phyloP scores from a whole-genome alignment of 345 rosid genomes.

The Eucalyptus polyanthemos region DNA sequence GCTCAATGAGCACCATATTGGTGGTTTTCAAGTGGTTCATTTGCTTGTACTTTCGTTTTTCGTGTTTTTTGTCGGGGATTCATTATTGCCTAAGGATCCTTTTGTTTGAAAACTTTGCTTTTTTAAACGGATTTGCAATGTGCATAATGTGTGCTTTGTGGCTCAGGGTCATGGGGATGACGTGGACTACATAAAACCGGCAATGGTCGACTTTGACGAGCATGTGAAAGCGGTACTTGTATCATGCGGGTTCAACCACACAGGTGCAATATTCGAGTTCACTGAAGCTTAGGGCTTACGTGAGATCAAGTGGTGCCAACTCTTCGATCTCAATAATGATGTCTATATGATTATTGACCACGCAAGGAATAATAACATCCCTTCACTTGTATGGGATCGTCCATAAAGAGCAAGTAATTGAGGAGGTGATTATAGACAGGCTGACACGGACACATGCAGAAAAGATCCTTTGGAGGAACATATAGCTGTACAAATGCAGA shows the following conservation, averaged over 20 bases:
- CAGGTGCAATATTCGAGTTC: conserved; percentile 61
- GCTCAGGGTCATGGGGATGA: conserved; percentile 86
- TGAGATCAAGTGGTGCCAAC: neutral
- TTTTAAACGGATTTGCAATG: neutral
- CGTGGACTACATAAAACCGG: conserved; percentile 61
- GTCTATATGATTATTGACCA: neutral
- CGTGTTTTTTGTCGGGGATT: neutral
- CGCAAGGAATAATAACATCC: neutral
- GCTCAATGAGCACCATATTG: neutral
- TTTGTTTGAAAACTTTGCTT: neutral
- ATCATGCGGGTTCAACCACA: conserved; percentile 93
- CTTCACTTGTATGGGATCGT: neutral
- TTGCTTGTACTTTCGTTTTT: neutral
- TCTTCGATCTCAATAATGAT: neutral
- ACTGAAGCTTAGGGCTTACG: neutral
- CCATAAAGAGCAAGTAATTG: neutral
- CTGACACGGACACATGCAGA: neutral
- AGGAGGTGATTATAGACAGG: neutral
- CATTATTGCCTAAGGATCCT: neutral
- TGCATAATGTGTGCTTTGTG: neutral
- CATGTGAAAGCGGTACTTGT: conserved; percentile 55
- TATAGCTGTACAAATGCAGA: neutral
- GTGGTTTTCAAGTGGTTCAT: neutral
- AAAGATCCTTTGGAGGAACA: neutral
- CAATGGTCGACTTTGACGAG: conserved; percentile 28